Conservation (phyloP, 306 rosid genomes). For the Macrotyloma uniflorum region DNA sequence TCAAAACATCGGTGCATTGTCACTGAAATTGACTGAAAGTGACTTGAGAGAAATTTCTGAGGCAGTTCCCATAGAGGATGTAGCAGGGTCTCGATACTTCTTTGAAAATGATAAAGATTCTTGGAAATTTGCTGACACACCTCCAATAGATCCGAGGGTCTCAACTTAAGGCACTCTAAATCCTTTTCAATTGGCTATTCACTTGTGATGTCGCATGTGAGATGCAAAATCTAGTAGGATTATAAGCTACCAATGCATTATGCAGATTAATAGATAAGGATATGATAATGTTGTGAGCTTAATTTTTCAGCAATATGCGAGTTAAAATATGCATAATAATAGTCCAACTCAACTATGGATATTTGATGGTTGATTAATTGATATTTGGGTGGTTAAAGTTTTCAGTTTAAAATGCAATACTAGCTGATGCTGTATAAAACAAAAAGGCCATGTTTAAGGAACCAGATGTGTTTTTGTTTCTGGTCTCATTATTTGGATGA, state of each 20-base stretch:
- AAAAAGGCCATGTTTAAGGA: neutral
- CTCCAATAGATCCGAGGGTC: slow-evolving; percentile 29
- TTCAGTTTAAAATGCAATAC: neutral
- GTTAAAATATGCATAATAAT: neutral
- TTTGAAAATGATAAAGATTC: neutral
- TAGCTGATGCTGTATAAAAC: neutral
- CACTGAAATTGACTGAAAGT: slow-evolving; percentile 43
- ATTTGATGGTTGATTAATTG: slow-evolving; percentile 14
- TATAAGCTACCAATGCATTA: neutral
- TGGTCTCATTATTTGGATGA: neutral
- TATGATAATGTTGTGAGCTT: neutral
- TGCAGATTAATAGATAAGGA: neutral
- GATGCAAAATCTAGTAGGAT: neutral
- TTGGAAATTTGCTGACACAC: slow-evolving; percentile 60
- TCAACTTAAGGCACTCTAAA: slow-evolving; percentile 27
- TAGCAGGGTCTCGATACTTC: slow-evolving; percentile 43
- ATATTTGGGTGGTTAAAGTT: neutral
- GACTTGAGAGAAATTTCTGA: slow-evolving; percentile 50
- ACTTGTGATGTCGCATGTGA: neutral
- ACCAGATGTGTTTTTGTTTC: too few species aligned
- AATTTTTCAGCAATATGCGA: neutral
- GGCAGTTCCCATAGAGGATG: slow-evolving; percentile 51
- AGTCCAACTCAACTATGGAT: neutral
- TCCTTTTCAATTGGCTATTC: slow-evolving; percentile 20
- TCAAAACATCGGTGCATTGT: slow-evolving; percentile 4